Conservation (phyloP, 306 rosid genomes). For the Cucurbita ficifolia region DNA sequence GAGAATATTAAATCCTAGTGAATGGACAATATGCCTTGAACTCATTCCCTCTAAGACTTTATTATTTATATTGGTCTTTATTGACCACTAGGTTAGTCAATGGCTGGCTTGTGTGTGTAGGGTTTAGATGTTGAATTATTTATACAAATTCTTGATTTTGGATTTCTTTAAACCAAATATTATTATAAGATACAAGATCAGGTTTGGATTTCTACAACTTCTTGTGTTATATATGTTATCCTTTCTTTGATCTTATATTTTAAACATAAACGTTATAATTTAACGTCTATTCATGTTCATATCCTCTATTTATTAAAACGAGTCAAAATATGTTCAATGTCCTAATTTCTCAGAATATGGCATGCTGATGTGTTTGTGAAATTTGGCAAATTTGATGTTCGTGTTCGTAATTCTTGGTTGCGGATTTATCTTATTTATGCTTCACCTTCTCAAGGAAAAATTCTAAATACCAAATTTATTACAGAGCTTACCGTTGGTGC, state of each 20-base stretch:
- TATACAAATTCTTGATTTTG: not conserved
- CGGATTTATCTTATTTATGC: not conserved
- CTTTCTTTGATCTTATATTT: not conserved
- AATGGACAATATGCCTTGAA: no score
- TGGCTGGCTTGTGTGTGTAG: no score
- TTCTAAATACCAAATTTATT: not conserved
- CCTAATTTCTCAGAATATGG: not conserved
- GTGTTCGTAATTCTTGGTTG: not conserved
- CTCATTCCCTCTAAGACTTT: no score
- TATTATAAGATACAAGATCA: not conserved
- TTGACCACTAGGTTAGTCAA: no score
- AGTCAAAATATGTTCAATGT: not conserved
- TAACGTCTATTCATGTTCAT: no score
- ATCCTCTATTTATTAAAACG: not conserved
- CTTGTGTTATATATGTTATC: not conserved
- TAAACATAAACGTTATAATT: not conserved
- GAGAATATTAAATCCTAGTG: no score
- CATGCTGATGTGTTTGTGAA: not conserved
- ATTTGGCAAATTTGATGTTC: not conserved
- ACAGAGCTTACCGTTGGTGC: constrained; percentile 42
- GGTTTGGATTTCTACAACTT: not conserved
- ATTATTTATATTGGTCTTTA: no score
- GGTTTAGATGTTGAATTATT: not conserved
- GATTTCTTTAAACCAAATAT: not conserved
- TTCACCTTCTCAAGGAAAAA: not conserved